Conservation (phyloP, 441 rosid species). For the Kokia cookei region DNA sequence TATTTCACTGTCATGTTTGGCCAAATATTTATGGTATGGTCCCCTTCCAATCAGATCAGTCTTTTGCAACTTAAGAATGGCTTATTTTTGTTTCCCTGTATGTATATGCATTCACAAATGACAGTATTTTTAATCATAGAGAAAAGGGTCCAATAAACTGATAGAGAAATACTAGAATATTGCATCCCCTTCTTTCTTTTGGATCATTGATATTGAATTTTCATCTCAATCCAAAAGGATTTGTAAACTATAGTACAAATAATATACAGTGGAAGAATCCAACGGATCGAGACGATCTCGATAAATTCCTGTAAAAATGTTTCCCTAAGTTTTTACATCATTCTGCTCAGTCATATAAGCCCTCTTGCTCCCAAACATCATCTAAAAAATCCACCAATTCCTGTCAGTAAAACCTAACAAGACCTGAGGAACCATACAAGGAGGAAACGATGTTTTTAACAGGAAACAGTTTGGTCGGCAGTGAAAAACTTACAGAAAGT, state of each 20-base stretch:
- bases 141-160: not conserved
- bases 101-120: not conserved
- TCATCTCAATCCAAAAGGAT: not conserved
- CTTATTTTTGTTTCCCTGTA: not conserved
- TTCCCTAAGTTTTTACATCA: not conserved
- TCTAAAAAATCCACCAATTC: conserved; percentile 84
- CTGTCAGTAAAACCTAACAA: conserved; percentile 25
- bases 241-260: not conserved
- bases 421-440: not conserved
- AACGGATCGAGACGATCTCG: not conserved
- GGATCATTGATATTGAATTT: not conserved
- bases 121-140: not conserved
- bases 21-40: not conserved
- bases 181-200: not conserved
- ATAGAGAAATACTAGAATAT: not conserved
- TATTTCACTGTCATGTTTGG: not conserved
- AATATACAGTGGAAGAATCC: not conserved
- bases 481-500: conserved; percentile 52
- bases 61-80: not conserved
- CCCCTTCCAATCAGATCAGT: not conserved
- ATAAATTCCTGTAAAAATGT: not conserved
- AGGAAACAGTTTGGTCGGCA: not conserved
- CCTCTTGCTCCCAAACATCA: conserved; percentile 80
- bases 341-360: conserved; percentile 49
- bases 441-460: not conserved